Conservation (phyloP, 108 stramenopile species). For the Cylindrotheca closterium region DNA sequence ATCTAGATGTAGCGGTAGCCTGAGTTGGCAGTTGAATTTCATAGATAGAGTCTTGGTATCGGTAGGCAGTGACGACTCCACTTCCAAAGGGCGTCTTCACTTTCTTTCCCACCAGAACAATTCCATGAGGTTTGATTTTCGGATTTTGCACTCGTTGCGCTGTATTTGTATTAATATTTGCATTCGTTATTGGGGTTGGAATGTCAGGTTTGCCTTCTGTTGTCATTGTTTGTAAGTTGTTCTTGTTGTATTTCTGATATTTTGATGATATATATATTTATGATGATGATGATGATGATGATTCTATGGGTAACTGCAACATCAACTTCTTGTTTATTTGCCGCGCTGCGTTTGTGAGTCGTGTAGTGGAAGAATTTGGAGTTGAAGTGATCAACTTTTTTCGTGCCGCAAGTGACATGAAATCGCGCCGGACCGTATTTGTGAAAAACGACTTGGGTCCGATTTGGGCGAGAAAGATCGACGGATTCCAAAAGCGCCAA, state of each 20-base stretch:
- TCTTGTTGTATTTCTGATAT: neutral
- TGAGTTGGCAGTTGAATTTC: conserved; percentile 18
- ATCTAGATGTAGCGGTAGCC: neutral
- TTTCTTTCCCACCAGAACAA: conserved; percentile 23
- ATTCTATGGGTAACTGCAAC: too few relatives aligned
- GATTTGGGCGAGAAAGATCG: too few relatives aligned
- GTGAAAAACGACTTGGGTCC: too few relatives aligned
- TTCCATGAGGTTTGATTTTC: neutral
- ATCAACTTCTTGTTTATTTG: too few relatives aligned
- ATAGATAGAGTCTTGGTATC: conserved; percentile 27
- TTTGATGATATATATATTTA: neutral
- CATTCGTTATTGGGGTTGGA: neutral
- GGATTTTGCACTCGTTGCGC: neutral
- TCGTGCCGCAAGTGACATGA: too few relatives aligned
- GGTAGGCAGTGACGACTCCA: conserved; percentile 29
- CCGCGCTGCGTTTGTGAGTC: too few relatives aligned
- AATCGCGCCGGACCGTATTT: too few relatives aligned
- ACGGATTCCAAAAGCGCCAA: too few relatives aligned
- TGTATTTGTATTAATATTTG: neutral
- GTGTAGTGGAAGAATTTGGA: too few relatives aligned
- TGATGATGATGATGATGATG: too few relatives aligned
- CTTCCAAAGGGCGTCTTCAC: conserved; percentile 36
- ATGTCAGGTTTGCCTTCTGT: neutral
- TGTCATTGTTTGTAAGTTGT: neutral
- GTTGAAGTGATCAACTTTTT: too few relatives aligned